Conservation (phyloP, 176 grass and related monocot genomes). For the Hyparrhenia diplandra region DNA sequence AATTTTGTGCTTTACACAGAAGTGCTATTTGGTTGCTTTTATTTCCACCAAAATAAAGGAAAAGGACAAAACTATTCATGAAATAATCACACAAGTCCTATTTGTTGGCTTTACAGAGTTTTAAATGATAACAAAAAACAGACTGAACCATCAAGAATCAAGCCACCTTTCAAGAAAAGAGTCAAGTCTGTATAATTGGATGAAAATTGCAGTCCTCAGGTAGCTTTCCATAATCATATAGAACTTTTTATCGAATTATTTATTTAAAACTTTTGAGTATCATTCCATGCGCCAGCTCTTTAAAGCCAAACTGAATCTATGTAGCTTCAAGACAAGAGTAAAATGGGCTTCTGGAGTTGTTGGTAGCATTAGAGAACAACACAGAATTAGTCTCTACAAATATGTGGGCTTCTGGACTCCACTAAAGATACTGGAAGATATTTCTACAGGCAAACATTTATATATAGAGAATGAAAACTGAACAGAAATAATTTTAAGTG, state of each 20-base stretch:
- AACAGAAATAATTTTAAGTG: neutral
- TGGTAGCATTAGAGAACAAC: neutral
- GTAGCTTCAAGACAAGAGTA: neutral
- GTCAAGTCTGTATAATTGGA: neutral
- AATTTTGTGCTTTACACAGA: neutral
- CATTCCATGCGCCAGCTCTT: neutral
- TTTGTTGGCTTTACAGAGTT: neutral
- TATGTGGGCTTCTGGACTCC: too few relatives aligned
- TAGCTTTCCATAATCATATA: neutral
- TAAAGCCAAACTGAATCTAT: neutral
- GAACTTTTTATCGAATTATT: neutral
- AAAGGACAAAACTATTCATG: neutral
- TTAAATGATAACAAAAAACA: neutral
- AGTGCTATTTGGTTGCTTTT: neutral
- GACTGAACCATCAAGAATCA: neutral
- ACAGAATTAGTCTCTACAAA: slow-evolving; percentile 3
- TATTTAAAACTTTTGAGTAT: neutral
- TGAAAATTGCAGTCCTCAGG: neutral
- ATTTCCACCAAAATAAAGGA: neutral
- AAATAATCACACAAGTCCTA: neutral
- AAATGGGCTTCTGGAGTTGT: neutral
- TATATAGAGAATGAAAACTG: neutral
- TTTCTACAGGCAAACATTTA: neutral
- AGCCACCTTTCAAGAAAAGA: neutral
- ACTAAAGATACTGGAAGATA: neutral